Base-by-base conservation (phyloP, 768 basidiomycete species). In the Termitomyces sp. region DNA sequence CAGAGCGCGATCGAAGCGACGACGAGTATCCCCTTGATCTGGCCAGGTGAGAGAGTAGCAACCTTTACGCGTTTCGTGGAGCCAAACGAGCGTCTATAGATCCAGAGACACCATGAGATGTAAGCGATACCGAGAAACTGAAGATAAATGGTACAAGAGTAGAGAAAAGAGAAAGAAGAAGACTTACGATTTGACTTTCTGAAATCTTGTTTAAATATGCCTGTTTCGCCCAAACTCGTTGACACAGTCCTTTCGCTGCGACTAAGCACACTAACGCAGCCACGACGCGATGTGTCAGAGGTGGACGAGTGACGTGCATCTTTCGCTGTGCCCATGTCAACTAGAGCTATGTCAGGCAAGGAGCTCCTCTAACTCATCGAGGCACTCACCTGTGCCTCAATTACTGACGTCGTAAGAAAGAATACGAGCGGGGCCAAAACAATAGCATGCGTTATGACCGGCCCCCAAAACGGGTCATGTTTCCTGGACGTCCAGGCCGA, bases 401-500 rank as follows among this genome's bases (percentile, higher is more conserved):
- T 72, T 31, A 80, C 76, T 46, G 82, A 68, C 10, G 78, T 77
- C 13, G 79, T 73, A 20, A 82, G 75, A 24, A 83, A 61, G 57
- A 78, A 81, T 26, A 81, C 68, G 49, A 89, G 68, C 1, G 89
- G 88, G 15, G 74, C 77, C 28, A 90, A 70, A 13, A 86, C 81
- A 29, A 68, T 51, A 9, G 72, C 64, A 70, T 92, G 90, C 2
- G 86, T 81, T 6, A 81, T 60, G 16, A 82, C 75, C 12, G 89
- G 80, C 0, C 89, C 89, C 63, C 76, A 70, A 15, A 84, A 57
- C 15, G 84, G 79, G 60, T 81, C 75, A 26, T 72, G 73, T 63
- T 71, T 68, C 61, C 85, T 78, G 31, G 82, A 80, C 10, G 86
- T 84, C 71, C 77, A 79, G 24, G 81, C 78, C 33, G 84, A 80